Base-by-base conservation (phyloP, 139 green algal species). In the Tetradesmus lagerheimii region DNA sequence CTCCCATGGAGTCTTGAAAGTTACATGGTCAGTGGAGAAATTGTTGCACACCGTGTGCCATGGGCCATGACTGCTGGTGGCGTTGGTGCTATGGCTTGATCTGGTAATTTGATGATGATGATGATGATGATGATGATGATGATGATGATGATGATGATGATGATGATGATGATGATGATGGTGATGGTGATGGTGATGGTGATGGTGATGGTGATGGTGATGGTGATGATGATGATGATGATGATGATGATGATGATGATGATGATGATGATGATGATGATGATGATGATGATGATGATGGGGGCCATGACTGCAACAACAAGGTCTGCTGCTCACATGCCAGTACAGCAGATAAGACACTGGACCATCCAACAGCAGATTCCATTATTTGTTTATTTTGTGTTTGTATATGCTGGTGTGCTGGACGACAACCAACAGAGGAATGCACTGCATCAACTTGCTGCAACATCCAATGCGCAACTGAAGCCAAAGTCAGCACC, bases 121-220 rank as follows among this genome's bases (percentile, higher is more conserved):
- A 87, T 34, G 74, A 89, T 29, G 82, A 92, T 38, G 37, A 90
- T 23, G 76, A 85, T 23, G 45, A 89, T 25, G 79, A 89, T 39
- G 80, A 47, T 12, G 67, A 79, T 14, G 67, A 79, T 18, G 67
- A 20, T n/a, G 34, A 34, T n/a, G 29, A 39, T 27, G 34, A 79
- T 79, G 67, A 79, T 14, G 67, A 79, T 79, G 67, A 79, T n/a
- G 67, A 27, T 39, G 67, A 27, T n/a, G 37, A 27, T 39, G 67
- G 29, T 79, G 67, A 27, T 39, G 67, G 67, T n/a, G 9, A 39
- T 27, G 34, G 67, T 27, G 67, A 79, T n/a, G 8, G 34, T 8
- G 67, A 20, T 12, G 29, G 29, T 39, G 67, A n/a, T 14, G 67
- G 12, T n/a, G 37, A 39, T 27, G 67, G 67, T n/a, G 37, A 39